Evolutionary conservation across 1,284 basidiomycete genomes (phyloP).

Genomic region (Stereum hirsutum): DNA sequence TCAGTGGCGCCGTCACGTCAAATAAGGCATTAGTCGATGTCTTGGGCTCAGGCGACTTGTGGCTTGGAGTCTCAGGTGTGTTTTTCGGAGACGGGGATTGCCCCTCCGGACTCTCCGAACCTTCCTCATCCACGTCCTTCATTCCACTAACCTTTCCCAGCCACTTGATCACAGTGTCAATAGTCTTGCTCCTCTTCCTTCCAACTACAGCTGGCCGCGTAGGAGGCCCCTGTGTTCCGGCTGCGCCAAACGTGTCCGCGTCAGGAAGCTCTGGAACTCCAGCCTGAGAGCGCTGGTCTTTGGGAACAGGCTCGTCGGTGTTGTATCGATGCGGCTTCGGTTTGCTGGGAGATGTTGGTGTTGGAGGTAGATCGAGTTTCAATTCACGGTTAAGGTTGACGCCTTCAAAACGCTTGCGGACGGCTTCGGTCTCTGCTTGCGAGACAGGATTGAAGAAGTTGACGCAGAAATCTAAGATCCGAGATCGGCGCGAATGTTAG

Average conservation of each 20-base stretch:
- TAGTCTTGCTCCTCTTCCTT: slow-evolving; percentile 10
- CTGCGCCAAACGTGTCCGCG: not conserved
- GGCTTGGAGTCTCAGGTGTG: not conserved
- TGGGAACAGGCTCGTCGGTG: not conserved
- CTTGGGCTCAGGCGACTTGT: not conserved
- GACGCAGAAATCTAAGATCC: slow-evolving; percentile 32
- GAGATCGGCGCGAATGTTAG: no score
- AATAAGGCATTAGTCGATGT: not conserved
- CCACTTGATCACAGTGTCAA: slow-evolving; percentile 10
- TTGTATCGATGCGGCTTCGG: not conserved
- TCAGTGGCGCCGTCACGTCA: not conserved
- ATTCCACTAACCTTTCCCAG: slow-evolving; percentile 9
- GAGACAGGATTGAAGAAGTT: slow-evolving; percentile 29
- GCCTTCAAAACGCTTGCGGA: slow-evolving; percentile 18
- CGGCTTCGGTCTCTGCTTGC: slow-evolving; percentile 23
- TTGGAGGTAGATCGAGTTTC: not conserved
- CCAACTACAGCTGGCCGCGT: no score
- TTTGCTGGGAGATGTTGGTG: no score
- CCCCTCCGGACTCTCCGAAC: not conserved
- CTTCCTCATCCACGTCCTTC: not conserved
- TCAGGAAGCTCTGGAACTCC: not conserved
- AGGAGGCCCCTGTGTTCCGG: not conserved
- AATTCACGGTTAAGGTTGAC: slow-evolving; percentile 6
- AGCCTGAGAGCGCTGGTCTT: not conserved
- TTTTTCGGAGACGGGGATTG: not conserved